These are phyloP conservation scores for Kondoa subrosea DNA, from an alignment of 768 basidiomycete genomes.

Conservation along the genomic window DNA sequence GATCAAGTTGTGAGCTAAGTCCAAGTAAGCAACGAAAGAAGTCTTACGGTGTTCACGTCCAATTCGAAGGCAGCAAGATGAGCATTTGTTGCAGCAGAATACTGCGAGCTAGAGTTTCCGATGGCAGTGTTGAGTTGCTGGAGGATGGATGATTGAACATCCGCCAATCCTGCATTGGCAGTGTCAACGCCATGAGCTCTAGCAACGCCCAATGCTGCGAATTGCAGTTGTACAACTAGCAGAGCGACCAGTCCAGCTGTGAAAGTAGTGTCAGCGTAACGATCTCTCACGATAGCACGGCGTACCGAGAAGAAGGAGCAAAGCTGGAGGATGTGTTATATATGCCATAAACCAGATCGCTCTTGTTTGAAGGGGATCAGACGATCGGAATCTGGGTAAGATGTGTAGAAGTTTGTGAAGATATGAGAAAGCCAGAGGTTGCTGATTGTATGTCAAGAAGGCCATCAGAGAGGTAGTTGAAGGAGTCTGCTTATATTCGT, in stretches of 20 bases:
- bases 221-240: constrained; percentile 68
- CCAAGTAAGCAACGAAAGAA: neutral
- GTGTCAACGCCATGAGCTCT: constrained; percentile 49
- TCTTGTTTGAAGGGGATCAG: constrained; percentile 29
- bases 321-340: constrained; percentile 73
- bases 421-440: constrained; percentile 44
- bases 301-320: constrained; percentile 32
- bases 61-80: constrained; percentile 59
- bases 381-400: constrained; percentile 44
- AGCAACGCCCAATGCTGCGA: constrained; percentile 59
- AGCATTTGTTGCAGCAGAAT: constrained; percentile 58
- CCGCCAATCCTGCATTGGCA: constrained; percentile 45
- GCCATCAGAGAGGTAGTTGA: constrained; percentile 46
- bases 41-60: constrained; percentile 40
- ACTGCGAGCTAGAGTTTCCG: constrained; percentile 58
- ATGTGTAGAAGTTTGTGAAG: constrained; percentile 42
- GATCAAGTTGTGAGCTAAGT: neutral
- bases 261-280: constrained; percentile 43
- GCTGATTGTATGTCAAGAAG: constrained; percentile 59
- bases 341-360: constrained; percentile 83
- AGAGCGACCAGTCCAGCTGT: constrained; percentile 84
- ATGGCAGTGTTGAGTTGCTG: constrained; percentile 64
- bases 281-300: neutral
- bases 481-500: neutral
- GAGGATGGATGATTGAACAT: constrained; percentile 56